Conservation (phyloP, 192 early-diverging fungal genomes). For the Jimgerdemannia flammicorona region DNA sequence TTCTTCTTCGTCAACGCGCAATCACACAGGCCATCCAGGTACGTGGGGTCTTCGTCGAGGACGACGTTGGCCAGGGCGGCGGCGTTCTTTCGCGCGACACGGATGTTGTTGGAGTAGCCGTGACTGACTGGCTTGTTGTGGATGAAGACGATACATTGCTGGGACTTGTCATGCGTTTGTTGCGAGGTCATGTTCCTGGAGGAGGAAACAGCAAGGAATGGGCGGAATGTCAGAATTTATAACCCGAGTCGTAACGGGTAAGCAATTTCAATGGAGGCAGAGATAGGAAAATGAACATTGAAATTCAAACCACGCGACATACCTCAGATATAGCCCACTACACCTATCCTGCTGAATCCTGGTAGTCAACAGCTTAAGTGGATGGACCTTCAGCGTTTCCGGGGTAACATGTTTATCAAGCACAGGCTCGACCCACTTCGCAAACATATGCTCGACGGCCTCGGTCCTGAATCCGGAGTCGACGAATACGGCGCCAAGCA, state of each 20-base stretch:
- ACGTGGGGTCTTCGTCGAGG: slow-evolving; percentile 22
- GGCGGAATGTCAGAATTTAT: no score
- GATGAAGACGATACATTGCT: slow-evolving; percentile 39
- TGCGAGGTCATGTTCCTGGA: slow-evolving; percentile 28
- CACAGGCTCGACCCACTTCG: slow-evolving; percentile 28
- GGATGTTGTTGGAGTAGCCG: slow-evolving; percentile 30
- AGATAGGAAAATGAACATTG: no score
- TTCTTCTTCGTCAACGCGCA: slow-evolving; percentile 9
- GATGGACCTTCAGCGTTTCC: slow-evolving; percentile 43
- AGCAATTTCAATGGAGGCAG: no score
- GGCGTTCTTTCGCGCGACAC: slow-evolving; percentile 35
- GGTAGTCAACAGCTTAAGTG: slow-evolving; percentile 28
- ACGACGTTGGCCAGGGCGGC: slow-evolving; percentile 22
- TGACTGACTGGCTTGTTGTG: slow-evolving; percentile 27
- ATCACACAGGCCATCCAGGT: slow-evolving; percentile 27
- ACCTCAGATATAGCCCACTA: slow-evolving; percentile 13
- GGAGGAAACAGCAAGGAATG: no score
- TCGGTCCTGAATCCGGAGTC: slow-evolving; percentile 71
- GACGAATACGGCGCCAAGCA: slow-evolving; percentile 83
- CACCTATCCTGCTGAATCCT: slow-evolving; percentile 42
- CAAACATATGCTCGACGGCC: slow-evolving; percentile 39
- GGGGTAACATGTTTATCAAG: slow-evolving; percentile 38
- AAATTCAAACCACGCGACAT: background rate
- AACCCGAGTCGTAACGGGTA: no score
- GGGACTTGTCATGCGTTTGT: slow-evolving; percentile 10